These are phyloP conservation scores for Zea mays DNA, from an alignment of 176 grass and related monocot genomes.

Conservation along the genomic window Zm-B73-REFERENCE-NAM-5.0 NC_050096.1:194605501-194606000, in stretches of 20 bases:
- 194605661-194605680: constrained; percentile 91
- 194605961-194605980: constrained; percentile 6
- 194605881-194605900: background rate
- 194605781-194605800: constrained; percentile 7
- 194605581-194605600: constrained; percentile 16
- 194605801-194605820: constrained; percentile 17
- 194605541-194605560: too few relatives aligned
- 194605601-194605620: constrained; percentile 97
- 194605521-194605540: too few relatives aligned
- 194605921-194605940: background rate
- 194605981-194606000: background rate
- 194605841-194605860: background rate
- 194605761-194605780: constrained; percentile 17
- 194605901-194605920: constrained; percentile 6
- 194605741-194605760: background rate
- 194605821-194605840: background rate
- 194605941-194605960: background rate
- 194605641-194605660: constrained; percentile 88
- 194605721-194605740: background rate
- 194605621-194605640: constrained; percentile 91
- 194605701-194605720: constrained; percentile 14
- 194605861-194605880: background rate
- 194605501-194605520: too few relatives aligned
- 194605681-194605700: constrained; percentile 80
- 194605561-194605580: too few relatives aligned